Conservation (phyloP, 345 rosid species). For the Physaria fendleri region DNA sequence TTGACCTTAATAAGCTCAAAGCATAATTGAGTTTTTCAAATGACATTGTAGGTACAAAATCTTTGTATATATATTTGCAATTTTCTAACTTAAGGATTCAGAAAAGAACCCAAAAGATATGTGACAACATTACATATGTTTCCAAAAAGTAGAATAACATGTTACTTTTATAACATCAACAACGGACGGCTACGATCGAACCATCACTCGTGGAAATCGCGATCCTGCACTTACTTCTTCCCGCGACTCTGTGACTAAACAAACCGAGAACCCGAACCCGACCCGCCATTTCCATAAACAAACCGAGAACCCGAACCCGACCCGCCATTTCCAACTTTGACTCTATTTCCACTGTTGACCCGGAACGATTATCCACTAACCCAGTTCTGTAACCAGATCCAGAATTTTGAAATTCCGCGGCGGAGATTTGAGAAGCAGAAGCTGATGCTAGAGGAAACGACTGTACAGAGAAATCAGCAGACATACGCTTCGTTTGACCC, state of each 20-base stretch:
- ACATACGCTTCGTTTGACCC: constrained; percentile 82
- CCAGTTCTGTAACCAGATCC: constrained; percentile 19
- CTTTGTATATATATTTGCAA: constrained; percentile 17
- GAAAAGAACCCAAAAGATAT: constrained; percentile 16
- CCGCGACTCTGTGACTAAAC: constrained; percentile 68
- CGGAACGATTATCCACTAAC: constrained; percentile 34
- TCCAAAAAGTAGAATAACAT: not conserved
- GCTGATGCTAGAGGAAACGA: constrained; percentile 55
- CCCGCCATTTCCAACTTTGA: constrained; percentile 63
- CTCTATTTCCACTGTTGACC: constrained; percentile 81
- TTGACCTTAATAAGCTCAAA: no score
- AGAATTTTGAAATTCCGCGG: not conserved
- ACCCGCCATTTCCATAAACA: constrained; percentile 72
- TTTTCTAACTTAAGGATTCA: constrained; percentile 6
- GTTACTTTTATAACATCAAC: constrained; percentile 35
- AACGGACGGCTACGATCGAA: constrained; percentile 75
- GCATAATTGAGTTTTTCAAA: no score
- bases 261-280: constrained; percentile 73
- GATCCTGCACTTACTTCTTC: constrained; percentile 54
- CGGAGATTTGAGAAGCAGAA: constrained; percentile 13
- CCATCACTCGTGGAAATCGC: constrained; percentile 69
- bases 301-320: constrained; percentile 68
- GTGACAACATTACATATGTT: no score
- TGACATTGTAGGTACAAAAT: not conserved
- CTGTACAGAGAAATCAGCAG: constrained; percentile 66